Evolutionary conservation across 2,329 filamentous ascomycete genomes (phyloP), one percentile per base, ranked within the genome.

Genomic region (Monilinia aucupariae): DNA sequence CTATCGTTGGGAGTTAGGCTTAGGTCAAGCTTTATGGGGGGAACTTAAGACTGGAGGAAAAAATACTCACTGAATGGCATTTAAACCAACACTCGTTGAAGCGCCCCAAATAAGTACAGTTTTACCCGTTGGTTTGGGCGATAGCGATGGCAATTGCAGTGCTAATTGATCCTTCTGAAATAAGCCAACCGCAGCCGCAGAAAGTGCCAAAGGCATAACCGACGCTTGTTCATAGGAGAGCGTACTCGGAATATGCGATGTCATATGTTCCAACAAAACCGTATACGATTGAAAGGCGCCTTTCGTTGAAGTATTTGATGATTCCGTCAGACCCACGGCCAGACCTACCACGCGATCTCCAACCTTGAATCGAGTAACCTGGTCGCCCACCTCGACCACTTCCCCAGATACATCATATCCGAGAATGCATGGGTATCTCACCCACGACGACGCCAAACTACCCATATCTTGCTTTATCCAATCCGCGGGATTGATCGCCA

Each of bases 321-420:
- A 76, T 13, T 53, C 37, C 1, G 52, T 50, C 8, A 37, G 22
- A 34, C 61, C 61, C 8, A 53, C 61, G n/a, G 69, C 67, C 10
- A 68, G 63, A 22, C 69, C 71, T 61, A 79, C 71, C 61, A 85
- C 80, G 50, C 78, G 76, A 74, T 85, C 82, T 63, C 83, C 83
- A 58, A 76, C 73, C 70, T 79, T 76, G 74, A 81, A 82, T 43
- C 76, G 75, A 13, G 62, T 63, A 51, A 68, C 63, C 3, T 41
- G 54, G 64, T 77, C 69, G 37, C 83, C 82, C 30, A 84, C 76
- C 39, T 79, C 78, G 45, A 83, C 67, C 51, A 85, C 77, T 63
- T 78, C 79, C 48, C 83, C 83, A 4, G 83, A 79, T 41, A 81
- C 80, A 66, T 86, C 83, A 10, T 80, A 82, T 22, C 76, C 78